Percentiles rank a stretch among this genome's conserved stretches.
phyloP scores from a whole-genome alignment of 2,329 filamentous ascomycete genomes.

The Elsinoe necatrix region DNA sequence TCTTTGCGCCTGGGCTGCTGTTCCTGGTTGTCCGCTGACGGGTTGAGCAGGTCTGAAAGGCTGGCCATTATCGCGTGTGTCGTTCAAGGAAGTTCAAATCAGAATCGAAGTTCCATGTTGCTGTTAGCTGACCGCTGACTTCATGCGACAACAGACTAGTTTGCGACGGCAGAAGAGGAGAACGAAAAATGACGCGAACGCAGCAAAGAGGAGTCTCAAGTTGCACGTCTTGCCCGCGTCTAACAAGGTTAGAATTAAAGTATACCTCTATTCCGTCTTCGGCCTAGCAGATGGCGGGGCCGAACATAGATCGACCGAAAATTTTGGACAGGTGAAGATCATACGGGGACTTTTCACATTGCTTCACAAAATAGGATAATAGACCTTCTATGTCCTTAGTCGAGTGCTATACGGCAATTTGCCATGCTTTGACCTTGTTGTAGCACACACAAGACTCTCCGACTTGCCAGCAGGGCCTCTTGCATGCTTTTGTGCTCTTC shows the following conservation, averaged over 20 bases:
- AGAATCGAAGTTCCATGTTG: conserved; percentile 1
- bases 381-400: neutral
- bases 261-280: neutral
- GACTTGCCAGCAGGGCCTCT: too few relatives aligned
- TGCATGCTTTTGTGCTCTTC: too few relatives aligned
- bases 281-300: neutral
- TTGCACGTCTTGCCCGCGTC: conserved; percentile 10
- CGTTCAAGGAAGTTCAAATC: neutral
- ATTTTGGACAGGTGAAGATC: conserved; percentile 6
- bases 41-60: conserved; percentile 32
- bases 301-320: neutral
- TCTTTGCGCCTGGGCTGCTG: conserved; percentile 20
- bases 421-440: too few relatives aligned
- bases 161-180: conserved; percentile 6
- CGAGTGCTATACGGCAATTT: too few relatives aligned
- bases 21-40: conserved; percentile 22
- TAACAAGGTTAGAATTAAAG: neutral
- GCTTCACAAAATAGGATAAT: neutral
- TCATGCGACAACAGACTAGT: neutral
- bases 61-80: conserved; percentile 18
- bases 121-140: neutral
- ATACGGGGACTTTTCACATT: conserved; percentile 2
- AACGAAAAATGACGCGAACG: conserved; percentile 7
- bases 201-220: neutral
- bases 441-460: too few relatives aligned